Base-by-base conservation (phyloP, 495 filamentous ascomycete species). In the Aspergillus kassunensis region DNA sequence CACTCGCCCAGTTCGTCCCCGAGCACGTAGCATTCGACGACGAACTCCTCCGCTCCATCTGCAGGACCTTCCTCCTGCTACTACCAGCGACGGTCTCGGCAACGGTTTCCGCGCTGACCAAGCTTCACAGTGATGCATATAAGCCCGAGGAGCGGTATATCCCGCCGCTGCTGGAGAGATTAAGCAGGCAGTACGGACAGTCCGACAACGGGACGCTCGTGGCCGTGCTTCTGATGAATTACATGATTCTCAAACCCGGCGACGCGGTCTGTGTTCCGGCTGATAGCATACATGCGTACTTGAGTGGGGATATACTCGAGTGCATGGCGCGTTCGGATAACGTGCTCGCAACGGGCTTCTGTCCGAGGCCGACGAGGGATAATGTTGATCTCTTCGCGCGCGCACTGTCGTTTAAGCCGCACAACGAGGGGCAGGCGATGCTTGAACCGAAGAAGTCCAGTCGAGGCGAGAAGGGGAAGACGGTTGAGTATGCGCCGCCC, bases 251-350 rank as follows among this genome's bases (percentile, higher is more conserved):
- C 10, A 58, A 75, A 4, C 73, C 82, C 2, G 86, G 87, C 12
- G 80, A 90, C 34, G 77, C 83, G 3, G 76, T 92, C 37, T 88
- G 79, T 60, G 85, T 92, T 21, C 88, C 88, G 1, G 85, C 85
- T 12, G 86, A 91, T 55, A 86, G 84, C 15, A 87, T 90, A 46
- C 86, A 91, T 58, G 87, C 87, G 1, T 91, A 90, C 62, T 65
- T 91, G 2, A 78, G 79, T 37, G 89, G 89, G 0, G 85, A 90
- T 64, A 89, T 91, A 41, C 81, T 93, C 49, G 87, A 91, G 63
- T 90, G 88, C 70, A 91, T 93, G 88, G 88, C 87, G 2, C 81
- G 88, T 18, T 85, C 79, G 27, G 85, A 91, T 67, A 90, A 91
- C 47, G 87, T 92, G 20, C 73, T 91, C 11, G 88, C 87, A 54